These are phyloP conservation scores for Monosporascus sp. DNA, from an alignment of 2,329 filamentous ascomycete genomes.

Conservation along the genomic window DNA sequence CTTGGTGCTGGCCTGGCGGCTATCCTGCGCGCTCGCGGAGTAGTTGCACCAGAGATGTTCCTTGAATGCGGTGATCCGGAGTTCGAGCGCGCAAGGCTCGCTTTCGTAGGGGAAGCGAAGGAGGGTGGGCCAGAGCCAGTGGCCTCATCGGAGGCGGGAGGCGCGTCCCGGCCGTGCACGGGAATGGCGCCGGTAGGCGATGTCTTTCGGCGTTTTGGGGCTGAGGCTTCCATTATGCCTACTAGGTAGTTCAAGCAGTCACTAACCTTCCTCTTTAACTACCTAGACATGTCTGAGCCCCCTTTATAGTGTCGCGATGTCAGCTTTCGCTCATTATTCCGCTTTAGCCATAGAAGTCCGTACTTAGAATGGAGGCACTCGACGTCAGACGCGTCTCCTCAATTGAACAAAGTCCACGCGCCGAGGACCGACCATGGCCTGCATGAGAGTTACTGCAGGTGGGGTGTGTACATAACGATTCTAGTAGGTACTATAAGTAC, in stretches of 20 bases:
- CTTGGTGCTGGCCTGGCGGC: conserved; percentile 39
- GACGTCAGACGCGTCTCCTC: not conserved
- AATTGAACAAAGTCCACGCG: not conserved
- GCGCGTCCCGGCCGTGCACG: conserved; percentile 19
- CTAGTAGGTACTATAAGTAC: not conserved
- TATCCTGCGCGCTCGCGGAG: conserved; percentile 34
- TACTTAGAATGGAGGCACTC: not conserved
- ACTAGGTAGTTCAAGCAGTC: not conserved
- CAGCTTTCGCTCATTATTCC: no score
- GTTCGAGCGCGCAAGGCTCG: conserved; percentile 58
- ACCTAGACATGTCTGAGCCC: no score
- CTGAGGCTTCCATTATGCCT: conserved; percentile 48
- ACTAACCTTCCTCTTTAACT: no score
- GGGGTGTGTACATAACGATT: not conserved
- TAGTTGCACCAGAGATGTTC: conserved; percentile 28
- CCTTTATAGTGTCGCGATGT: no score
- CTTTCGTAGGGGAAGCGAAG: conserved; percentile 63
- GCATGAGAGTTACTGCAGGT: not conserved
- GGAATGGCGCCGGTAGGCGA: conserved; percentile 47
- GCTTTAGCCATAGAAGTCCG: no score
- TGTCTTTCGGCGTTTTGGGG: conserved; percentile 60
- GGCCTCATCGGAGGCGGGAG: conserved; percentile 15
- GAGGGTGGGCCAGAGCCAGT: conserved; percentile 38
- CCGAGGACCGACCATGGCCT: not conserved
- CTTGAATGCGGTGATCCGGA: conserved; percentile 36